Percentiles rank a stretch among this genome's conserved stretches.
Evolutionary conservation across 345 rosid species (phyloP).

Genomic region (Ricinus communis): DNA sequence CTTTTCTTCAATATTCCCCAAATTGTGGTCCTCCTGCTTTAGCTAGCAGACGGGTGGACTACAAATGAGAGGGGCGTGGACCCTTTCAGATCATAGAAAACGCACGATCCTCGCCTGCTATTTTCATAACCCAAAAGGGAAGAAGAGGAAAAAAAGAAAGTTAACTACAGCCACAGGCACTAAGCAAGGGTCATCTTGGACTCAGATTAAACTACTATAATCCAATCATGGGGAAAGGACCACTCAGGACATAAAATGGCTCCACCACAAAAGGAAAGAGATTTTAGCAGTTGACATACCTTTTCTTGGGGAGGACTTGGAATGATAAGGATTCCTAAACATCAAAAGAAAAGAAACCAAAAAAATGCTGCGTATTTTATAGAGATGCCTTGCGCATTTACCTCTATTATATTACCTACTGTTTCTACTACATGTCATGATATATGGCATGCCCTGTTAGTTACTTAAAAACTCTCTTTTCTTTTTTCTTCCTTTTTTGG

Average conservation of each 20-base stretch:
- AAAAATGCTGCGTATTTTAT: neutral
- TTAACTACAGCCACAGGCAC: neutral
- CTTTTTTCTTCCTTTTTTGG: no score
- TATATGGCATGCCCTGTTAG: no score
- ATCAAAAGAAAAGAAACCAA: neutral
- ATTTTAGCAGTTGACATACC: neutral
- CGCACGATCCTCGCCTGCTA: neutral
- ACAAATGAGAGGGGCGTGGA: neutral
- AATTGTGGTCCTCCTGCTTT: conserved; percentile 17
- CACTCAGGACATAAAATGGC: neutral
- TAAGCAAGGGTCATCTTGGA: neutral
- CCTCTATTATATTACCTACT: neutral
- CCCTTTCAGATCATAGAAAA: conserved; percentile 2
- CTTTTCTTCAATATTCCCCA: conserved; percentile 19
- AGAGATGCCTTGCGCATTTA: conserved; percentile 15
- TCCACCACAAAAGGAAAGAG: neutral
- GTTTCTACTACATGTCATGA: no score
- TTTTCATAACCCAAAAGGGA: neutral
- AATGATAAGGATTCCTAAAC: conserved; percentile 29
- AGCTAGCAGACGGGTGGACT: neutral
- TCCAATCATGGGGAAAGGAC: neutral
- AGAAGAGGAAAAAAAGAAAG: neutral
- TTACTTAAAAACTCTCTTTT: no score
- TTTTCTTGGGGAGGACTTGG: conserved; percentile 13
- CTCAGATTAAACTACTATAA: neutral